phyloP scores from a whole-genome alignment of 2,329 filamentous ascomycete genomes.

The Penicillium corylophilum region DNA sequence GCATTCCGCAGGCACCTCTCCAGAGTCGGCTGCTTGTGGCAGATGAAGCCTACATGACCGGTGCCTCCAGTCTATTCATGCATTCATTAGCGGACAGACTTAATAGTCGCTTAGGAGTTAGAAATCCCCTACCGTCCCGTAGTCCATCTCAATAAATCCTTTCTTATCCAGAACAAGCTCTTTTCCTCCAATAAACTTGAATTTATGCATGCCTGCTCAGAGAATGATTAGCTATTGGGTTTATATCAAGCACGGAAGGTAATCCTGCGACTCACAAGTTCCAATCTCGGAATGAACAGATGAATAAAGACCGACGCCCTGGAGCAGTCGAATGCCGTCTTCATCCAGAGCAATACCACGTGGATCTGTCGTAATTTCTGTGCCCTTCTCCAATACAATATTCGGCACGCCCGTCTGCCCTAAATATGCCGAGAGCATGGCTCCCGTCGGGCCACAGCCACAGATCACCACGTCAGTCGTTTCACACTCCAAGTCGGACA shows the following conservation, averaged over 20 bases:
- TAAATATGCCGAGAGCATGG: slow-evolving; percentile 30
- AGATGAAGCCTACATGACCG: slow-evolving; percentile 31
- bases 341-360: slow-evolving; percentile 36
- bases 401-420: slow-evolving; percentile 24
- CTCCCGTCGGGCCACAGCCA: slow-evolving; percentile 36
- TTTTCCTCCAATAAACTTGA: slow-evolving; percentile 27
- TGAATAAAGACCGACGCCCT: slow-evolving; percentile 31
- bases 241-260: too few species aligned
- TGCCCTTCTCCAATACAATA: slow-evolving; percentile 31
- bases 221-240: neutral
- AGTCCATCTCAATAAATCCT: slow-evolving; percentile 26
- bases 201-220: slow-evolving; percentile 18
- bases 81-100: neutral
- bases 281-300: slow-evolving; percentile 30
- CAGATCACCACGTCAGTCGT: slow-evolving; percentile 33
- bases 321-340: slow-evolving; percentile 32
- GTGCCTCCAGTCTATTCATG: slow-evolving; percentile 24
- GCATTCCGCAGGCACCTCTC: slow-evolving; percentile 25
- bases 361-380: slow-evolving; percentile 33
- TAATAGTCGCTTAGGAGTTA: neutral
- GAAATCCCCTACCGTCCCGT: slow-evolving; percentile 13
- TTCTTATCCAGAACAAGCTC: slow-evolving; percentile 16
- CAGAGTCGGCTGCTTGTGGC: slow-evolving; percentile 31
- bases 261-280: slow-evolving; percentile 14
- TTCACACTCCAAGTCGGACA: slow-evolving; percentile 11